Evolutionary conservation across 495 filamentous ascomycete genomes (phyloP).

Genomic region (Darksidea phi): DNA sequence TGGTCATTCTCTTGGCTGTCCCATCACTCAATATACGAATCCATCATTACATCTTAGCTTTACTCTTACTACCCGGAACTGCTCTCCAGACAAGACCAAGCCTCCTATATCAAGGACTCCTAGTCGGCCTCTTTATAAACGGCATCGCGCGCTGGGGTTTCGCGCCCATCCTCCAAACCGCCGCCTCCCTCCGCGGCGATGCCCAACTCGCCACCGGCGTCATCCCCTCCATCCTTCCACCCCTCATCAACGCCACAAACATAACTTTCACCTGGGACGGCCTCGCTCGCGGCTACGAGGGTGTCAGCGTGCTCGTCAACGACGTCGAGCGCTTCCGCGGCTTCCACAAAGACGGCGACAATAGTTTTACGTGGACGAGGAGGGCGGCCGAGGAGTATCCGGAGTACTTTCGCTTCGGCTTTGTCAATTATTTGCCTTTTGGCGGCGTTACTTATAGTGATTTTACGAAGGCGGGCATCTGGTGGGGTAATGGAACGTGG

Average conservation of each 20-base stretch:
- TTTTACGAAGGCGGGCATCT: conserved; percentile 79
- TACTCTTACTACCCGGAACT: conserved; percentile 78
- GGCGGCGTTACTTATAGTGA: conserved; percentile 51
- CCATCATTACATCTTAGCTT: conserved; percentile 90
- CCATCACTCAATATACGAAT: conserved; percentile 79
- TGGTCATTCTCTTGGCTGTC: conserved; percentile 60
- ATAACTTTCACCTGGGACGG: conserved; percentile 57
- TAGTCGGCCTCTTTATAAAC: conserved; percentile 88
- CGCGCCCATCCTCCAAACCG: conserved; percentile 82
- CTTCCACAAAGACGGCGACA: conserved; percentile 37
- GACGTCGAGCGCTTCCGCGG: conserved; percentile 76
- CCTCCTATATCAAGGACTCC: conserved; percentile 77
- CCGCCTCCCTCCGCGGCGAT: conserved; percentile 65
- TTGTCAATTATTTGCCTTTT: conserved; percentile 60
- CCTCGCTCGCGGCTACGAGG: conserved; percentile 56
- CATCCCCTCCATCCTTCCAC: conserved; percentile 61
- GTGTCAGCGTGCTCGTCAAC: conserved; percentile 85
- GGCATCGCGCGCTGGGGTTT: conserved; percentile 92
- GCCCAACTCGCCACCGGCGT: conserved; percentile 64
- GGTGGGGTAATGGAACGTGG: conserved; percentile 71
- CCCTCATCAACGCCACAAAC: conserved; percentile 41
- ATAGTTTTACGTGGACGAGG: conserved; percentile 32
- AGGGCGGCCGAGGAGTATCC: conserved; percentile 31
- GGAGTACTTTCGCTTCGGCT: conserved; percentile 85
- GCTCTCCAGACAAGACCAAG: conserved; percentile 75